phyloP scores from a whole-genome alignment of 2,329 filamentous ascomycete species.

The Aureobasidium leucospermi region DNA sequence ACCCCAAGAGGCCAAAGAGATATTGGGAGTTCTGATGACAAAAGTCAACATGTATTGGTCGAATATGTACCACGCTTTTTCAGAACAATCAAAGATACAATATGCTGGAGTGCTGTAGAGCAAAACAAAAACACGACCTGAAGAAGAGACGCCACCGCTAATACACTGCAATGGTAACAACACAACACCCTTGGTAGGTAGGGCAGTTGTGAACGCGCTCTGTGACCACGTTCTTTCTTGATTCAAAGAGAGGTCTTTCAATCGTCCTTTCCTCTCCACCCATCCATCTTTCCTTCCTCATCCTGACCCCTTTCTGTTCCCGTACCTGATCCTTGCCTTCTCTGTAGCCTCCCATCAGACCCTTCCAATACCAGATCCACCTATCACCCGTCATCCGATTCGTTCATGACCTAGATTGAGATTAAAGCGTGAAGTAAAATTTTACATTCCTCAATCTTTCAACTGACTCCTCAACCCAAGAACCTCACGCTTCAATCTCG shows the following conservation, averaged over 20 bases:
- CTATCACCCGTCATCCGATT: background rate
- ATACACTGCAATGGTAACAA: background rate
- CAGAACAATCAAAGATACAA: no score
- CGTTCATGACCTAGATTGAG: no score
- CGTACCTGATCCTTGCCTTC: background rate
- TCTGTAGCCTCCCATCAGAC: background rate
- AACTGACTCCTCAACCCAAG: conserved; percentile 52
- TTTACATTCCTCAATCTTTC: conserved; percentile 27
- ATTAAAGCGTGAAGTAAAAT: background rate
- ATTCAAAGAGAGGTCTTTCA: background rate
- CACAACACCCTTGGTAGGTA: background rate
- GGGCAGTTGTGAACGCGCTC: background rate
- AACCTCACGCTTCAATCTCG: conserved; percentile 73
- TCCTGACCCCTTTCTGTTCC: background rate
- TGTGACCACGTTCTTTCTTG: background rate
- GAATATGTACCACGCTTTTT: background rate
- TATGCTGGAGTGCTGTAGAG: background rate
- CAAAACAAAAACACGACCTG: background rate
- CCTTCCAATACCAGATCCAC: background rate
- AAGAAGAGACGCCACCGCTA: conserved; percentile 4
- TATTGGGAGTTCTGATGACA: background rate
- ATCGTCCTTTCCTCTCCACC: background rate
- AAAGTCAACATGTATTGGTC: background rate
- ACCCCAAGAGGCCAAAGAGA: background rate
- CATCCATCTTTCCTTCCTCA: background rate